Evolutionary conservation across 2,329 filamentous ascomycete species (phyloP).

Genomic region (Aspergillus sojae): DNA sequence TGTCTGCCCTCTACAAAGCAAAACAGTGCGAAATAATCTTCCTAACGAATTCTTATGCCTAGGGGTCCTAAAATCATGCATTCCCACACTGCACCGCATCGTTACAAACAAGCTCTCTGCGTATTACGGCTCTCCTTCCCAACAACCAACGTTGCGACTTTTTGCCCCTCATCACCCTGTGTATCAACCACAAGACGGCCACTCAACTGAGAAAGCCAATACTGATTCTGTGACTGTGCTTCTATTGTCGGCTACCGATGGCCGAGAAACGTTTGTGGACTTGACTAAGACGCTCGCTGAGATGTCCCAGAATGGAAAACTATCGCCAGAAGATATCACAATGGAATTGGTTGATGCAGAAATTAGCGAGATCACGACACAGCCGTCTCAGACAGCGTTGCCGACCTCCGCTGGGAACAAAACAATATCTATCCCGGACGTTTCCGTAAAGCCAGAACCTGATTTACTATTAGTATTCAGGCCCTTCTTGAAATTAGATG

Average conservation of each 20-base stretch:
- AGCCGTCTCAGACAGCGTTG: slow-evolving; percentile 26
- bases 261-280: slow-evolving; percentile 90
- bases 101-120: slow-evolving; percentile 78
- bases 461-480: slow-evolving; percentile 88
- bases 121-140: slow-evolving; percentile 73
- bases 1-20: slow-evolving; percentile 25
- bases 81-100: slow-evolving; percentile 79
- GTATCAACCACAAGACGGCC: slow-evolving; percentile 27
- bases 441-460: slow-evolving; percentile 76
- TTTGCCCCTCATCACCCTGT: slow-evolving; percentile 70
- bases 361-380: slow-evolving; percentile 61
- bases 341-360: slow-evolving; percentile 87
- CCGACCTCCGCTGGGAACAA: slow-evolving; percentile 7
- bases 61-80: slow-evolving; percentile 88
- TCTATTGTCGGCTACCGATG: slow-evolving; percentile 84
- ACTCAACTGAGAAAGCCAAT: slow-evolving; percentile 26
- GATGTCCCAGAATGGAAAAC: slow-evolving; percentile 89
- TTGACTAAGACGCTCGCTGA: slow-evolving; percentile 90
- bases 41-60: slow-evolving; percentile 5
- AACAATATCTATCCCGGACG: neutral
- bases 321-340: slow-evolving; percentile 79
- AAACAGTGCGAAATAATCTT: neutral
- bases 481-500: slow-evolving; percentile 78
- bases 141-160: slow-evolving; percentile 72
- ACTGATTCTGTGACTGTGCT: slow-evolving; percentile 62